phyloP scores from a whole-genome alignment of 768 basidiomycete genomes.

The Termitomyces sp. region DNA sequence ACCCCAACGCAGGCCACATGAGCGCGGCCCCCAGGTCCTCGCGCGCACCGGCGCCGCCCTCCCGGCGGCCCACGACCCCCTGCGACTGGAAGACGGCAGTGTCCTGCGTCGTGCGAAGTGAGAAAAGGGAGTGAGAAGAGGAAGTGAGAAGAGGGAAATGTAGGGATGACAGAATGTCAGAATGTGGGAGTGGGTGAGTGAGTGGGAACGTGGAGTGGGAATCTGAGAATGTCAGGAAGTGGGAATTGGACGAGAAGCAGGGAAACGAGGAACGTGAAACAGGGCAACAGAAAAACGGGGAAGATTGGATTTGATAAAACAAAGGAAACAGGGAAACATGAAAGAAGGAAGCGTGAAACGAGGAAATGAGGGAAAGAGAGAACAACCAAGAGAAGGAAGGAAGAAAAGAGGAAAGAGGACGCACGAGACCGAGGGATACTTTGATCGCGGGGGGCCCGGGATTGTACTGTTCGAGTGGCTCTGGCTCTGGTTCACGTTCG shows the following conservation, averaged over 20 bases:
- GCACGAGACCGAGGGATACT: conserved; percentile 52
- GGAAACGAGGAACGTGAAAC: neutral
- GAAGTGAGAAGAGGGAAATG: conserved; percentile 14
- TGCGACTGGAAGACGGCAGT: conserved; percentile 41
- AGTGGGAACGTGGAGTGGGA: too few species aligned
- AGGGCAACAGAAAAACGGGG: too few species aligned
- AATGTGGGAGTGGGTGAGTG: too few species aligned
- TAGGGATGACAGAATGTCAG: too few species aligned
- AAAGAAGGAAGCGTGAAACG: conserved; percentile 13
- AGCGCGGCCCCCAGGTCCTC: conserved; percentile 41
- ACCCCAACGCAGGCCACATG: conserved; percentile 44
- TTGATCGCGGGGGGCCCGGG: conserved; percentile 52
- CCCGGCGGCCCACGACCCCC: conserved; percentile 36
- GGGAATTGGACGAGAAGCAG: too few species aligned
- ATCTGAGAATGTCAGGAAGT: too few species aligned
- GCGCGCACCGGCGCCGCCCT: conserved; percentile 26
- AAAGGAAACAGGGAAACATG: neutral
- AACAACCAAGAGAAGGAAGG: too few species aligned
- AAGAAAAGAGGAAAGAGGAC: neutral
- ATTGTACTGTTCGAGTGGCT: conserved; percentile 36
- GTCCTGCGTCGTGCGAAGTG: neutral
- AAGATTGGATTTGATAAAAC: too few species aligned
- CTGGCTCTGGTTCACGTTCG: neutral
- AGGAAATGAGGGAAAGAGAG: too few species aligned
- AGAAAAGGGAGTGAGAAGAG: too few species aligned